Evolutionary conservation across 371 early-diverging fungal genomes (phyloP).

Genomic region (Rhizopus arrhizus): DNA sequence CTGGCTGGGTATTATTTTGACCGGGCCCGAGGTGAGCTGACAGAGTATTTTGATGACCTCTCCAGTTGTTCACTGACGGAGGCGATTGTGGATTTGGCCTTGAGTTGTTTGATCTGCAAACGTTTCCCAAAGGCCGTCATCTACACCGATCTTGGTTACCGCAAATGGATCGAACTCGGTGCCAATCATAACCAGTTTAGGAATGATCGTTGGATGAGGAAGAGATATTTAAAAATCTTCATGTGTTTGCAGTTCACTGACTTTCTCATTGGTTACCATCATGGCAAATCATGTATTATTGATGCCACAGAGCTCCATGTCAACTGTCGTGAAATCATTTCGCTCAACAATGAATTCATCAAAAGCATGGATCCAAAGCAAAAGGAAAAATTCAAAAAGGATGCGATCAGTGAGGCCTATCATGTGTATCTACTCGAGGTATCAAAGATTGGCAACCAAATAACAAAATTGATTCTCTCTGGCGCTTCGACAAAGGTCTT

Average conservation of each 20-base stretch:
- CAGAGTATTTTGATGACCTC: slow-evolving; percentile 50
- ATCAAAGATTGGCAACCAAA: neutral
- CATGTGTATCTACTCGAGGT: neutral
- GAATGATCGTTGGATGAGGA: slow-evolving; percentile 26
- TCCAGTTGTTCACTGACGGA: slow-evolving; percentile 42
- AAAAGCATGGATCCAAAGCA: neutral
- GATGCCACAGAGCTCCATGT: slow-evolving; percentile 38
- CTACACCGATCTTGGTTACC: slow-evolving; percentile 40
- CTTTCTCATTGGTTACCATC: slow-evolving; percentile 31
- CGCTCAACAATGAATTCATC: slow-evolving; percentile 4
- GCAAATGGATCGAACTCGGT: slow-evolving; percentile 12
- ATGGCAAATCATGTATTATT: slow-evolving; percentile 33
- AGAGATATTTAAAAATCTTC: slow-evolving; percentile 34
- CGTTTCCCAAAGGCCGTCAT: slow-evolving; percentile 45
- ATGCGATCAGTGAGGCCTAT: neutral
- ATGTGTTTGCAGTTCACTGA: slow-evolving; percentile 51
- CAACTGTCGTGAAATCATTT: slow-evolving; percentile 44
- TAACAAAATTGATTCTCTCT: neutral
- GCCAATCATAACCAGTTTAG: neutral
- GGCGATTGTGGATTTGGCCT: slow-evolving; percentile 42
- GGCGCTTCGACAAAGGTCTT: slow-evolving; percentile 22
- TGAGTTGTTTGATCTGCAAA: slow-evolving; percentile 45
- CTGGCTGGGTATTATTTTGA: slow-evolving; percentile 49
- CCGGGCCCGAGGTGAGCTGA: slow-evolving; percentile 44
- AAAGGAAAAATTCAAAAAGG: neutral